Base-by-base conservation (phyloP, 164 flowering plant genomes). In the Piper longum region DNA sequence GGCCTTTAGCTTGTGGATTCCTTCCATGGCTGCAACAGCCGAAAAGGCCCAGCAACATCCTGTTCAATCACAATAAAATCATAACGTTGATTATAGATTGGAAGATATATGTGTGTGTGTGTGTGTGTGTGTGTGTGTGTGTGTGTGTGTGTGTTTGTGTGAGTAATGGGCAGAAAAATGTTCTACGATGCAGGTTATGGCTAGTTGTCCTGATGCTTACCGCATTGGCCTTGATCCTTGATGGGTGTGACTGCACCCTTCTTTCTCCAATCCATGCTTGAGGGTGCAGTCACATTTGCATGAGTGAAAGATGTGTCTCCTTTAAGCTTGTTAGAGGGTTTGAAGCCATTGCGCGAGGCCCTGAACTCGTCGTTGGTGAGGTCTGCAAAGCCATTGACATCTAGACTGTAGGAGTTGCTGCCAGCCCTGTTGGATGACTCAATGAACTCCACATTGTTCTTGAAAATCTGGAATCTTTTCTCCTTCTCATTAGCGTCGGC, bases 21-120 rank as follows among this genome's bases (percentile, higher is more conserved):
- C 75, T 44, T 77, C 72, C 52, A 54, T 61, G 12, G 75, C 77
- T 1, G 73, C 79, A 1, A 74, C 71, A 2, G 73, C 69, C 26
- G 77, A 71, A 40, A 77, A 74, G 1, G 73, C 75, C 77, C 80
- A 77, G 18, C 77, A 77, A 54, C 71, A 12, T 39, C 77, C 79
- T 72, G 44, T 44, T 26, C 36, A 26, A 26, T 26, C 36, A 26
- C 36, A 26, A 14, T 6, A 7, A 16, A 4, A 58, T 19, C 16
- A 16, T n/a, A 14, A 56, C 14, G 1, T 56, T 12, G 17, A 56
- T 18, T 1, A 56, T 18, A 0, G 36, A 14, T 3, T 13, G 17
- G 14, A 12, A 14, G 1, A 12, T 18, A 8, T 8, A 9, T 51
- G 1, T 7, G 3, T 14, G 2, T 12, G 1, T 13, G 1, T 13